Base-by-base conservation (phyloP, 345 rosid genomes). In the Sonneratia caseolaris region DNA sequence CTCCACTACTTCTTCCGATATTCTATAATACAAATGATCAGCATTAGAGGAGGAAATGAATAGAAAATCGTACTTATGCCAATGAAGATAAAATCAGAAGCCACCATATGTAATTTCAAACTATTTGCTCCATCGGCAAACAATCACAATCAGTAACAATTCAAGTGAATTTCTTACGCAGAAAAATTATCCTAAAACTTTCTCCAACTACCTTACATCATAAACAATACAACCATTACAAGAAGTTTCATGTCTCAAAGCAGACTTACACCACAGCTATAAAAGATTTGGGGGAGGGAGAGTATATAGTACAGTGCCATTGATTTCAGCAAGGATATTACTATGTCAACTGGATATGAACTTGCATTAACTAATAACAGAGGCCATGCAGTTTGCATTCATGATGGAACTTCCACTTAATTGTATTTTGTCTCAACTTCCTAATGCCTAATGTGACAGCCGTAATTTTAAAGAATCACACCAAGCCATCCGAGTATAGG, bases 1-100 rank as follows among this genome's bases (percentile, higher is more conserved):
- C 76, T 95, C 99, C 72, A 84, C 90, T 4, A 90, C 97, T 86
- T 95, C 99, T 80, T 95, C 99, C 42, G 97, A 85, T 79, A 95
- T 75, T 81, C 99, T 95, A 82, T 77, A 77, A 62, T 35, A 13
- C 9, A 24, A 27, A 22, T 32, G 16, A 68, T 73, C 18, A 78
- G 67, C 35, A 78, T 65, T 64, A 82, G 37, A 61, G 36, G 67
- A 16, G 49, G n/a, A 66, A 71, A 18, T 12, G 37, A 62, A 53
- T 36, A 37, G 40, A 53, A 68, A 71, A 73, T 40, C 43, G 43
- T 40, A 40, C 2, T 40, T 15, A 72, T 21, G 32, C 27, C n/a
- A 36, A 9, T 15, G 43, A 37, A 35, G 49, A 61, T 36, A 68
- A 68, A 68, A 19, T 36, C 35, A 59, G n/a, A 69, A 42, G 37